These are phyloP conservation scores for Lichina pygmaea DNA, from an alignment of 495 filamentous ascomycete species.

Conservation along the genomic window DNA sequence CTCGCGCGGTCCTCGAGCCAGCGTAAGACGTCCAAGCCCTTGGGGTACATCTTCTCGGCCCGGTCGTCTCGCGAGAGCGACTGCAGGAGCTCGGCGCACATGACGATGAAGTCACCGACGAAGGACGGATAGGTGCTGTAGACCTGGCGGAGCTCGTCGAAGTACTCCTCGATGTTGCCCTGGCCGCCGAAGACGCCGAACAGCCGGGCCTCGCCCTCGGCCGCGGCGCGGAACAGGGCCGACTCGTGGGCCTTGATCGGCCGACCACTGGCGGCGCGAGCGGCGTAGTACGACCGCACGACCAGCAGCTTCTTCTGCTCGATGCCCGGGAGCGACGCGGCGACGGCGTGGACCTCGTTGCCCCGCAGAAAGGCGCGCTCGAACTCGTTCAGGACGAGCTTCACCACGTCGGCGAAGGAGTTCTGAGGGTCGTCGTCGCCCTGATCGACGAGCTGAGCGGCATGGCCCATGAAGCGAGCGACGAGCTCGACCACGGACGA, in stretches of 20 bases:
- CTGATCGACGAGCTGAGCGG: constrained; percentile 62
- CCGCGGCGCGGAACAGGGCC: constrained; percentile 68
- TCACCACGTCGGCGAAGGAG: constrained; percentile 66
- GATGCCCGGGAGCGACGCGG: constrained; percentile 63
- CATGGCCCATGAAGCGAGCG: constrained; percentile 69
- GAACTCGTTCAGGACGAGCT: constrained; percentile 75
- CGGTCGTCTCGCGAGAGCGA: constrained; percentile 60
- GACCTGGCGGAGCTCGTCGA: constrained; percentile 79
- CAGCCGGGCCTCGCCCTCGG: constrained; percentile 46
- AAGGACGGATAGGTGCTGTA: constrained; percentile 78
- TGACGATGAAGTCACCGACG: constrained; percentile 54
- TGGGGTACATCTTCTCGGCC: constrained; percentile 83
- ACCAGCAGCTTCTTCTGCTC: constrained; percentile 68
- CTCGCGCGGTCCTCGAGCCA: constrained; percentile 73
- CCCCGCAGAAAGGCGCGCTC: constrained; percentile 82
- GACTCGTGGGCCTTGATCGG: constrained; percentile 75
- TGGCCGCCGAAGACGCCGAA: constrained; percentile 97
- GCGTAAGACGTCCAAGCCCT: constrained; percentile 75
- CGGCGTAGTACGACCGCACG: constrained; percentile 70
- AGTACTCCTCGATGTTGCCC: constrained; percentile 98
- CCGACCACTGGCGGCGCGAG: constrained; percentile 54
- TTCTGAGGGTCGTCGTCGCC: constrained; percentile 73
- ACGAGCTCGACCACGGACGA: constrained; percentile 80
- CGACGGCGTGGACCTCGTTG: constrained; percentile 86
- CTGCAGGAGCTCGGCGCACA: constrained; percentile 59